A percentile compares a stretch with the other conserved stretches of the same genome.
These are phyloP conservation scores for Phytophthora sp. DNA, from an alignment of 352 stramenopile species.

Conservation along the genomic window DNA sequence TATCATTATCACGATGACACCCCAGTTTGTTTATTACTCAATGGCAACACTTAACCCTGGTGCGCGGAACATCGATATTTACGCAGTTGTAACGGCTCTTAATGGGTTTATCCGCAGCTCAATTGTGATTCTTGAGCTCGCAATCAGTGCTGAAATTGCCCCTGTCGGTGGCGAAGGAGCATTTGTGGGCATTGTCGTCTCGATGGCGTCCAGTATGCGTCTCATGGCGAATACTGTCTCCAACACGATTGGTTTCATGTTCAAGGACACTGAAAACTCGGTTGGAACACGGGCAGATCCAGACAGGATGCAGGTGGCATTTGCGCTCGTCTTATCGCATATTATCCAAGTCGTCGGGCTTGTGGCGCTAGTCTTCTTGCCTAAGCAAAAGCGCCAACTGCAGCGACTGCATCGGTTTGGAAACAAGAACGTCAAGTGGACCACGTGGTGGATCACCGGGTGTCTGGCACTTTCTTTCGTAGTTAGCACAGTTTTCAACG, in stretches of 20 bases:
- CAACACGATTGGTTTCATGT: constrained; percentile 50
- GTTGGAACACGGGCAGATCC: constrained; percentile 21
- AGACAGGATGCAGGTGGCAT: constrained; percentile 40
- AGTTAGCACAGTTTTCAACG: constrained; percentile 50
- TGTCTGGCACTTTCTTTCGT: constrained; percentile 38
- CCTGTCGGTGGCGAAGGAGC: constrained; percentile 48
- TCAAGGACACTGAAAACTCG: constrained; percentile 36
- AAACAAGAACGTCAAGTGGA: constrained; percentile 24
- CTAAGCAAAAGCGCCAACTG: constrained; percentile 53
- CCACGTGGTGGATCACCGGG: constrained; percentile 42
- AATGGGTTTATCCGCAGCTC: constrained; percentile 44
- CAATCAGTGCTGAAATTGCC: constrained; percentile 51
- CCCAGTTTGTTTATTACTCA: constrained; percentile 34
- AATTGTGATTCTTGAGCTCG: constrained; percentile 46
- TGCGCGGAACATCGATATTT: constrained; percentile 34
- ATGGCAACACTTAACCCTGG: constrained; percentile 35
- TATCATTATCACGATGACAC: constrained; percentile 42
- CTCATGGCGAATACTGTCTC: constrained; percentile 48
- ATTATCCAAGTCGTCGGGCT: constrained; percentile 51
- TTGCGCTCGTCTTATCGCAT: constrained; percentile 55
- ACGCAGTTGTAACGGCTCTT: constrained; percentile 43
- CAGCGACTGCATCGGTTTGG: constrained; percentile 46
- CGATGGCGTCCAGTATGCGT: constrained; percentile 46
- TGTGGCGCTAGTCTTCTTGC: constrained; percentile 52
- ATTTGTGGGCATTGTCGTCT: constrained; percentile 50